Evolutionary conservation across 1,139 yeast species (phyloP).

Genomic region (Blastobotrys serpentis): DNA sequence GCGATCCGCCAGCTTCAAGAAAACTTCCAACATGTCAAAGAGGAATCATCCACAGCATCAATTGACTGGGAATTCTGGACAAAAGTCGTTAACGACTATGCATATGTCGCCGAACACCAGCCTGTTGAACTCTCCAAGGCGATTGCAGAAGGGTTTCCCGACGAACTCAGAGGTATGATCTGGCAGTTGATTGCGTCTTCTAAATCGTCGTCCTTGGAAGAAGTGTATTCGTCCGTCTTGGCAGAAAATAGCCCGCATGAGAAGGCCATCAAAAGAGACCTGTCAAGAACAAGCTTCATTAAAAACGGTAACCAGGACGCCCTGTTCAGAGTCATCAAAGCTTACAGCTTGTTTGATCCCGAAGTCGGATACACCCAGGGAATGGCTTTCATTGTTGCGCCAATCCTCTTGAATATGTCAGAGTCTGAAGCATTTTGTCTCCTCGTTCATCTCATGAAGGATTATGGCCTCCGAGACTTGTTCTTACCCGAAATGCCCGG

Average conservation of each 20-base stretch:
- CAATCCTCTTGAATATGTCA: conserved; percentile 72
- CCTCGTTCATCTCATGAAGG: conserved; percentile 79
- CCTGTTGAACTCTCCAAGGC: conserved; percentile 60
- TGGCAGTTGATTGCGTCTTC: conserved; percentile 92
- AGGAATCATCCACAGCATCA: conserved; percentile 32
- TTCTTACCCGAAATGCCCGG: conserved; percentile 94
- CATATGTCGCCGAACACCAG: conserved; percentile 58
- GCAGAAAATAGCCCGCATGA: conserved; percentile 62
- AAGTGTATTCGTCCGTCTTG: conserved; percentile 56
- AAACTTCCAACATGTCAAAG: conserved; percentile 51
- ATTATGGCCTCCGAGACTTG: conserved; percentile 70
- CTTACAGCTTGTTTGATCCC: conserved; percentile 80
- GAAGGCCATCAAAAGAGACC: conserved; percentile 74
- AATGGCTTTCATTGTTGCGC: conserved; percentile 89
- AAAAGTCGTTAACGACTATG: conserved; percentile 69
- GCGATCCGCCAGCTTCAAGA: conserved; percentile 64
- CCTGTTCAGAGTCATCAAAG: conserved; percentile 72
- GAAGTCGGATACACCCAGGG: conserved; percentile 98
- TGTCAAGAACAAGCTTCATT: conserved; percentile 80
- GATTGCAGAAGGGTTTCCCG: conserved; percentile 76
- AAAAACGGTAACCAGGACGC: conserved; percentile 53
- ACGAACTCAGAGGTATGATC: conserved; percentile 78
- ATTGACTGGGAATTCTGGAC: conserved; percentile 93
- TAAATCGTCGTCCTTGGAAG: conserved; percentile 70
- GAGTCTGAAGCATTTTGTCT: conserved; percentile 86